Percentiles rank a stretch among this genome's conserved stretches.
Evolutionary conservation across 2,329 filamentous ascomycete genomes (phyloP).

Genomic region (Fusarium falciforme): DNA sequence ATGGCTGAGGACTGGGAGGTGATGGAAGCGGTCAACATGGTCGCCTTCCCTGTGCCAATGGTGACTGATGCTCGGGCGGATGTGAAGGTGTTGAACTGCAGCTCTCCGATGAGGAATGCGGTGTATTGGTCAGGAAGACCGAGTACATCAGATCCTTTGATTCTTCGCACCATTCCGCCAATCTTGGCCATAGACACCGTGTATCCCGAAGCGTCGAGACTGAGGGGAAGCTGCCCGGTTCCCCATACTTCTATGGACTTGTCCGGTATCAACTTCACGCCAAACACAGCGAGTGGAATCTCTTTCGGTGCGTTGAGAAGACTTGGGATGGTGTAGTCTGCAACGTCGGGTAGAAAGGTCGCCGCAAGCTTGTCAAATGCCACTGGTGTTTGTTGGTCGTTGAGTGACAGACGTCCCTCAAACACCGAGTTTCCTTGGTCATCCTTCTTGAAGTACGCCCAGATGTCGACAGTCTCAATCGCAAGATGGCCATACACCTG

Average conservation of each 20-base stretch:
- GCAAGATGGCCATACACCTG: background rate
- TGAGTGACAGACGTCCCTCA: background rate
- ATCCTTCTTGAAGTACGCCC: background rate
- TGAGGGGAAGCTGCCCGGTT: background rate
- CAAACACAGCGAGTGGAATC: background rate
- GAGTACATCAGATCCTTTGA: background rate
- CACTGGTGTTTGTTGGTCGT: background rate
- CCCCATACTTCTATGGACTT: background rate
- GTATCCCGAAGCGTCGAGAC: background rate
- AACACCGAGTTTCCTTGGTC: background rate
- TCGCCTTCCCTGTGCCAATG: background rate
- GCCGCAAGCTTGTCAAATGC: background rate
- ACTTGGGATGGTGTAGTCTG: background rate
- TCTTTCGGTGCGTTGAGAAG: background rate
- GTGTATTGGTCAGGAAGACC: background rate
- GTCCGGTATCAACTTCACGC: background rate
- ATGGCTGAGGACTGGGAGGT: background rate
- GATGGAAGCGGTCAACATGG: background rate
- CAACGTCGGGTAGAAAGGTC: background rate
- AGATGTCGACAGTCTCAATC: background rate
- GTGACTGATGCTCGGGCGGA: background rate
- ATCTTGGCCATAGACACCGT: background rate
- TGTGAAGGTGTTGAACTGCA: background rate
- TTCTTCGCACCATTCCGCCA: background rate
- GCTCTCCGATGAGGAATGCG: background rate